Base-by-base conservation (phyloP, 148 eudicot genomes). In the Chenopodium suecicum region DNA sequence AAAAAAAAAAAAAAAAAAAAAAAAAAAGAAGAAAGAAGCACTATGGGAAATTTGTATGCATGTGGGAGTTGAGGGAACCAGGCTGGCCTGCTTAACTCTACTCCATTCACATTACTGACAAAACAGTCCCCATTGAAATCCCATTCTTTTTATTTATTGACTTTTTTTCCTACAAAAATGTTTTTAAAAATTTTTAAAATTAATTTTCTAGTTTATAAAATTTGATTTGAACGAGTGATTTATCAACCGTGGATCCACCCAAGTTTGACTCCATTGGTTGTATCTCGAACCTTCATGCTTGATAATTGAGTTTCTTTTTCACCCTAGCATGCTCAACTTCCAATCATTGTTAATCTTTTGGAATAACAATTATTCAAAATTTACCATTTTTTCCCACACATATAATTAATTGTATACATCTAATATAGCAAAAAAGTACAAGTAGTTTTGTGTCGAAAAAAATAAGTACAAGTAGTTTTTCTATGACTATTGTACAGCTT, bases 41-140 rank as follows among this genome's bases (percentile, higher is more conserved):
- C 58, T 14, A 66, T 23, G 13, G 22, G 44, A 27, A 73, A 23
- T 70, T 82, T 60, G 71, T 70, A 70, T 13, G 20, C 77, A 31
- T 44, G 70, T 75, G 86, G 79, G 65, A 69, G 85, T n/a, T 74
- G 76, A 65, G 79, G 78, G 29, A 75, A 84, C 86, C 86, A 75
- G 86, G 66, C 80, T 80, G 86, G 83, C 80, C 80, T 29, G 60
- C 54, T 66, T 67, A 27, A 69, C 82, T 79, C 79, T n/a, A 75
- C 74, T 67, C 76, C 80, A 83, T 58, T 74, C 76, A 79, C 37
- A 79, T 4, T 25, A 74, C 60, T 44, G 74, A 75, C 78, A 80
- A 64, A 46, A 7, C 23, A 73, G 54, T 23, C 44, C 50, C 48
- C 58, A 41, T 71, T 77, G 71, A 29, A 13, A 60, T n/a, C 31